Evolutionary conservation across 192 early-diverging fungal species (phyloP), one percentile per base, ranked within the genome.

Genomic region (Geosiphon pyriformis): DNA sequence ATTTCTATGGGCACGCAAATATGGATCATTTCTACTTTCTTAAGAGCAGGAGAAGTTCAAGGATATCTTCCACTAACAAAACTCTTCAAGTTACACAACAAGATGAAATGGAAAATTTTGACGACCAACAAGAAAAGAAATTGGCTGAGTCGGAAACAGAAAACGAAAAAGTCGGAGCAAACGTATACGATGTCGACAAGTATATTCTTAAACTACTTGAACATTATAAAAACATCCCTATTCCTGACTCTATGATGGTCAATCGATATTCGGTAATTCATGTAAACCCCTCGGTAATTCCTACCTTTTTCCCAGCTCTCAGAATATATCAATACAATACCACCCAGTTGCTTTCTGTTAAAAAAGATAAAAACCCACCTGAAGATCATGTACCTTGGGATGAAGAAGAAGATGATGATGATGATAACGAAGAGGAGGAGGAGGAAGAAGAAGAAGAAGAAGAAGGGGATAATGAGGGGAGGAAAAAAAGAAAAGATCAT

Each of bases 1-100:
- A 92, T 75, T 68, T 87, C 51, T 92, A 80, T 63, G 90, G 90
- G 1, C 90, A 92, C 65, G 78, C 81, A 69, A 92, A 92, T 61
- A 83, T 87, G 67, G 88, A 92, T 61, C 79, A 82, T 35, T 88
- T 82, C 70, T 76, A 80, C 32, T 83, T 88, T 59, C 72, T 88
- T 49, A 42, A 15, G 15, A 42, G 37, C 15, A 42, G 15, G 15
- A 15, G 37, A 10, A 15, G 37, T 15, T 10, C 6, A 42, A 42
- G 7, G 15, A 42, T 10, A 42, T 42, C 37, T 42, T 15, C 37
- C 6, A 10, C 15, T 15, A 15, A 6, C 15, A 6, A 42, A 42
- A 42, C 37, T 3, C 0, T 4, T 59, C 32, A 34, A 2, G 34
- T 26, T 15, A 22, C 31, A 22, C 8, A 22, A 17, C 23, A 61